Evolutionary conservation across 2,329 filamentous ascomycete genomes (phyloP).

Genomic region (Amesomyces nigricolor): DNA sequence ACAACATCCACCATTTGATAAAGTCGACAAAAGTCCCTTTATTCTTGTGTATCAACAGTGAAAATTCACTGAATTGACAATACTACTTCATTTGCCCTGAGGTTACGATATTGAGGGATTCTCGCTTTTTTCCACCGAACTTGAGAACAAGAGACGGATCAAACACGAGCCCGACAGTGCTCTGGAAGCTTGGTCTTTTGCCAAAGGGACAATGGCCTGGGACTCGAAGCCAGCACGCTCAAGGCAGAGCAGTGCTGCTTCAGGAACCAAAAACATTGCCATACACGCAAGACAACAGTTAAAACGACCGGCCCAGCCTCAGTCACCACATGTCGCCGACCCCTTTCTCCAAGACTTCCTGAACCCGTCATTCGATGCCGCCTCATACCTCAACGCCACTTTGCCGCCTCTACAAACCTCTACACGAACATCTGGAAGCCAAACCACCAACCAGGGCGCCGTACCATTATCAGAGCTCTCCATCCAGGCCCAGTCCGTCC

Average conservation of each 20-base stretch:
- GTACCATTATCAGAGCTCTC: slow-evolving; percentile 71
- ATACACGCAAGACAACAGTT: slow-evolving; percentile 39
- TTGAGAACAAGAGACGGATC: too few species aligned
- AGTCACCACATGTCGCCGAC: slow-evolving; percentile 62
- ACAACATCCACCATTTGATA: too few species aligned
- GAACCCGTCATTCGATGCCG: slow-evolving; percentile 70
- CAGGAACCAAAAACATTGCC: slow-evolving; percentile 34
- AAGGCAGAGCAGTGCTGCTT: slow-evolving; percentile 42
- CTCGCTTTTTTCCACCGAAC: too few species aligned
- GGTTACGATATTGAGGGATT: too few species aligned
- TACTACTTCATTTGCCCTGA: too few species aligned
- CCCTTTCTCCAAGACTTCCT: slow-evolving; percentile 70
- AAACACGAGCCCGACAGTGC: too few species aligned
- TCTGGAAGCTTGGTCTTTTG: too few species aligned
- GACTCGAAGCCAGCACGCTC: slow-evolving; percentile 38
- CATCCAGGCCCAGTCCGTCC: slow-evolving; percentile 72
- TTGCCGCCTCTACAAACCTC: slow-evolving; percentile 60
- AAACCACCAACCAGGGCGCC: slow-evolving; percentile 29
- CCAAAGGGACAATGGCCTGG: slow-evolving; percentile 33
- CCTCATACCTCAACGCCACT: slow-evolving; percentile 75
- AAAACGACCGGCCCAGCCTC: slow-evolving; percentile 36
- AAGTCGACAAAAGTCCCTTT: too few species aligned
- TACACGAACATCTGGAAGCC: slow-evolving; percentile 23
- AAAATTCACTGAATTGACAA: too few species aligned
- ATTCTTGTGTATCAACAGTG: too few species aligned